Evolutionary conservation across 148 eudicot species (phyloP), one percentile per base, ranked within the genome.

Genomic region (Persicaria maculosa): DNA sequence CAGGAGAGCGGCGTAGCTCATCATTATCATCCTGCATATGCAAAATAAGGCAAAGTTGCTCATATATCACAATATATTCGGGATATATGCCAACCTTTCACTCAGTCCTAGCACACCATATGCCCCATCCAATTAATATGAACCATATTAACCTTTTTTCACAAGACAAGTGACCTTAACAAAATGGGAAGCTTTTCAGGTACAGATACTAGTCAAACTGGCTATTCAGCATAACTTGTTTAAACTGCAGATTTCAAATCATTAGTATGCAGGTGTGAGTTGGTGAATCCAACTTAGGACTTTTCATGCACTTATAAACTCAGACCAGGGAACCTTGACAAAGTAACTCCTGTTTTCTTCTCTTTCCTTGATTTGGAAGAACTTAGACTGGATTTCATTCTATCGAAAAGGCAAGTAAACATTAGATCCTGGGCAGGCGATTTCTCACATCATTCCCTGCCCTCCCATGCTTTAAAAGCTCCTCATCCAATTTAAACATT

Each of bases 1-100:
- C 98, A 70, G 98, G 98, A 74, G 98, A 90, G 74, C 98, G 96
- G 8, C 98, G 91, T 74, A 92, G 87, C 84, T 86, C 93, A 76
- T 94, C 98, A 76, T 94, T 92, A 59, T 88, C 93, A 83, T 85
- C 98, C 98, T 94, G 81, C 58, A 83, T 7, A 7, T 0, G 65
- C 31, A 59, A 59, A 59, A 59, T 8, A 59, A 20, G 9, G 9
- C 65, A 20, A 22, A 59, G 22, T 8, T 59, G 40, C 12, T 3
- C 7, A 59, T 22, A 59, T 12, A 59, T 20, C 65, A 59, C 12
- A 59, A 22, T 8, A 22, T 20, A 20, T 36, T 1, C 7, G 9
- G 20, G 20, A 59, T 20, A 31, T 20, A 5, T 55, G 61, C 0
- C 2, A 6, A 11, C 8, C 62, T 8, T 2, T 20, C 14, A 4